Evolutionary conservation across 495 filamentous ascomycete species (phyloP), one percentile per base, ranked within the genome.

Genomic region (Penicillium bovifimosum): DNA sequence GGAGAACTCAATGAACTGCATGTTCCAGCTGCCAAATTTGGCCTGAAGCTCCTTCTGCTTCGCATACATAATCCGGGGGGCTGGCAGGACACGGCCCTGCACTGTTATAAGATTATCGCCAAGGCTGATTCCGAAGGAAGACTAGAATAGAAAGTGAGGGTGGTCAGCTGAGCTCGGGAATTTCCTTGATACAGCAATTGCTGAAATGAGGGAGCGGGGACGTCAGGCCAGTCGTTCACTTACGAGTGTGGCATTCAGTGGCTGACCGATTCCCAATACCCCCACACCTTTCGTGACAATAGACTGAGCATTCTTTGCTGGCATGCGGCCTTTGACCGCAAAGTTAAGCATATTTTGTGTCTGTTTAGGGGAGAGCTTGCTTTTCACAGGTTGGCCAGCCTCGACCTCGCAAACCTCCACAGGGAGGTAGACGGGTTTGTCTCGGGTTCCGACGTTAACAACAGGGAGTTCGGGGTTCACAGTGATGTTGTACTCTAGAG

Each of bases 261-360:
- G 61, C 8, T 67, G 56, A 7, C 58, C 55, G 6, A 83, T 51
- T 9, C 78, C 74, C 34, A 85, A 65, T 6, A 81, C 61, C 1
- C 58, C 47, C 3, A 71, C 73, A 16, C 83, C 88, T 8, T 76
- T 68, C 0, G 60, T 74, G 2, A 79, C 71, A 58, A 96, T 86
- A 0, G 83, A 86, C 16, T 69, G 49, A 0, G 85, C 86, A 57
- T 95, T 95, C 32, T 75, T 68, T 0, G 66, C 73, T 0, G 88
- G 86, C 7, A 66, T 66, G 9, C 87, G 78, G 9, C 54, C 57
- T 29, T 34, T 59, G 29, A 84, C 86, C 1, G 90, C 84, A 61
- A 91, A 88, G 2, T 58, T 61, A 18, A 89, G 76, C 85, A 92
- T 92, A 0, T 64, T 44, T 0, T 73, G 63, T 0, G 83, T 86